These are phyloP conservation scores for Monilinia aucupariae DNA, from an alignment of 2,329 filamentous ascomycete species.

Conservation along the genomic window DNA sequence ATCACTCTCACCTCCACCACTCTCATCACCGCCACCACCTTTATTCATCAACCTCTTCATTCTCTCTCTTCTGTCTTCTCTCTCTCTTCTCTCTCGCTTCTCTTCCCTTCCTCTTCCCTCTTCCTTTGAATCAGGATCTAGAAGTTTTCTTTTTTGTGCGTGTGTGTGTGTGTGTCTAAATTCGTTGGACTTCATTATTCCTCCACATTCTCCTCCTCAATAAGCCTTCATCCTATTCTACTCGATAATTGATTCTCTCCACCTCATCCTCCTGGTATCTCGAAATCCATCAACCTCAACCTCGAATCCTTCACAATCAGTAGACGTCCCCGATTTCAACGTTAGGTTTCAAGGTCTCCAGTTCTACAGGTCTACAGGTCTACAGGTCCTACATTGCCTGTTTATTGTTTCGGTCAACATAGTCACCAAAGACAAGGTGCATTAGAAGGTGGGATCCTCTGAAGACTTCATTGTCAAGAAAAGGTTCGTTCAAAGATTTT, in stretches of 20 bases:
- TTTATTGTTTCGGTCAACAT: not conserved
- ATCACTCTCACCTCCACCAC: too few relatives aligned
- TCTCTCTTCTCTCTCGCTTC: too few relatives aligned
- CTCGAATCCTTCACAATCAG: not conserved
- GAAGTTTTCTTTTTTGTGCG: too few relatives aligned
- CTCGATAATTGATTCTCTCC: not conserved
- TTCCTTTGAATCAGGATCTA: not conserved
- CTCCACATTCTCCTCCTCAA: not conserved
- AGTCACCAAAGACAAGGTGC: not conserved
- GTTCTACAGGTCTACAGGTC: not conserved
- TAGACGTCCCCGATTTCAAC: not conserved
- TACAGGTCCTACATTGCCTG: conserved; percentile 2
- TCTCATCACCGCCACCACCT: too few relatives aligned
- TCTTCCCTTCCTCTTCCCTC: too few relatives aligned
- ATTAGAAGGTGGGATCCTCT: not conserved
- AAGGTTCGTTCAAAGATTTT: conserved; percentile 8
- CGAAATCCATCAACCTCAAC: not conserved
- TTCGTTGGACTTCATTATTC: not conserved
- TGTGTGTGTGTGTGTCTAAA: too few relatives aligned
- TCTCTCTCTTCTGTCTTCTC: not conserved
- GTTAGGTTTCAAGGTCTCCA: not conserved
- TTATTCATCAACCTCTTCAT: not conserved
- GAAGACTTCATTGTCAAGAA: conserved; percentile 14
- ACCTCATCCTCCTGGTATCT: not conserved
- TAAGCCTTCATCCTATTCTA: not conserved